Evolutionary conservation across 192 early-diverging fungal genomes (phyloP).

Genomic region (Lunasporangiospora selenospora): DNA sequence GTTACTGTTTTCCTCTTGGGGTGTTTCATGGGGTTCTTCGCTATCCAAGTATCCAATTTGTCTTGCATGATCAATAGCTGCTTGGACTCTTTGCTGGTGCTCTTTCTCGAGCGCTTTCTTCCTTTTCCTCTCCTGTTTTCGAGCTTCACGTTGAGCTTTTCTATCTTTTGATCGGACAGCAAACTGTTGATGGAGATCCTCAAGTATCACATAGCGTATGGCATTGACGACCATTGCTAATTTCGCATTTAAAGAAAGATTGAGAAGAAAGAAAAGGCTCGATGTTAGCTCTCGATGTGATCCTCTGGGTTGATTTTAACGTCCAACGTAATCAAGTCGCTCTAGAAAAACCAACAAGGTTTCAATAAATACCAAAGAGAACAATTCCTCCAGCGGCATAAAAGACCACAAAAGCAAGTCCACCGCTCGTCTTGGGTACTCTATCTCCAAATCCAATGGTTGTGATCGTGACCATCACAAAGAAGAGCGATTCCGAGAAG

Average conservation of each 20-base stretch:
- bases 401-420: background rate
- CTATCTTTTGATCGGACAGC: background rate
- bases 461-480: constrained; percentile 8
- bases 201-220: constrained; percentile 6
- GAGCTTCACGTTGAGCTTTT: background rate
- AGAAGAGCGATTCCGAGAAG: constrained; percentile 1
- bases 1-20: too few relatives aligned
- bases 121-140: background rate
- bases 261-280: background rate
- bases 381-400: constrained; percentile 7
- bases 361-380: background rate
- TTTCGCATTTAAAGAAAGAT: too few relatives aligned
- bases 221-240: constrained; percentile 9
- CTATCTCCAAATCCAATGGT: constrained; percentile 8
- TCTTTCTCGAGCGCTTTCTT: background rate
- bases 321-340: too few relatives aligned
- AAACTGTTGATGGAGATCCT: constrained; percentile 3
- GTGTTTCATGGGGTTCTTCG: too few relatives aligned
- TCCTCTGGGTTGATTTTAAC: background rate
- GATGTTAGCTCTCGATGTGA: background rate
- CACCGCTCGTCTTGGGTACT: background rate
- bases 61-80: background rate
- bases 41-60: too few relatives aligned
- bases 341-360: background rate
- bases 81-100: background rate